A percentile compares a stretch with the other conserved stretches of the same genome.
phyloP scores from a whole-genome alignment of 163 green algal species.

The Picocystis sp. region DNA sequence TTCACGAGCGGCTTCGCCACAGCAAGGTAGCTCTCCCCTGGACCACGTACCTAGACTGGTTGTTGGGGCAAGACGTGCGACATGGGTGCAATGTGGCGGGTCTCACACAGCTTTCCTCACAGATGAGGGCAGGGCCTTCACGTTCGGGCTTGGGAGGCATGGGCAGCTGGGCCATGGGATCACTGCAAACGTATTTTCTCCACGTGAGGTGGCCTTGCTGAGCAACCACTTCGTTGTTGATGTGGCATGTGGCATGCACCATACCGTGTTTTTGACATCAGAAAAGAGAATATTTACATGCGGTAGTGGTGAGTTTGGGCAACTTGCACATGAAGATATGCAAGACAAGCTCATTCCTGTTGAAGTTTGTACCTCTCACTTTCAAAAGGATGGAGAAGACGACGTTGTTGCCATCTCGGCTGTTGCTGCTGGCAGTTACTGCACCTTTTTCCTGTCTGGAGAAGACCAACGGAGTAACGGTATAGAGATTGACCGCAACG shows the following conservation, averaged over 20 bases:
- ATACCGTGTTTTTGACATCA: not conserved
- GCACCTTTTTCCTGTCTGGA: not conserved
- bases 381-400: not conserved
- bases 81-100: slow-evolving; percentile 1
- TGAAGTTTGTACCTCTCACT: too few species aligned
- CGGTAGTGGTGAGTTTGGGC: slow-evolving; percentile 1
- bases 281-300: slow-evolving; percentile 1
- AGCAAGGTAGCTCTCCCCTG: too few species aligned
- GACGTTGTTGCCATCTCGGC: not conserved
- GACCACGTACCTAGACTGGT: not conserved
- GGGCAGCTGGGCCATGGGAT: slow-evolving; percentile 8
- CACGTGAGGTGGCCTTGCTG: not conserved
- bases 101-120: slow-evolving; percentile 8
- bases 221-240: not conserved
- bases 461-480: not conserved
- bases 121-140: slow-evolving; percentile 1
- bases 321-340: slow-evolving; percentile 4
- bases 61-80: not conserved
- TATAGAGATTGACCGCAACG: not conserved
- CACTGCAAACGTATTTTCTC: not conserved
- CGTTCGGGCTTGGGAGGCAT: slow-evolving; percentile 1
- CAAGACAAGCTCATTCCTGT: slow-evolving; percentile 4
- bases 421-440: slow-evolving; percentile 3
- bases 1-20: too few species aligned
- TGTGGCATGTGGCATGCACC: slow-evolving; percentile 3